Evolutionary conservation across 148 eudicot genomes (phyloP).

Genomic region (Silene conica): DNA sequence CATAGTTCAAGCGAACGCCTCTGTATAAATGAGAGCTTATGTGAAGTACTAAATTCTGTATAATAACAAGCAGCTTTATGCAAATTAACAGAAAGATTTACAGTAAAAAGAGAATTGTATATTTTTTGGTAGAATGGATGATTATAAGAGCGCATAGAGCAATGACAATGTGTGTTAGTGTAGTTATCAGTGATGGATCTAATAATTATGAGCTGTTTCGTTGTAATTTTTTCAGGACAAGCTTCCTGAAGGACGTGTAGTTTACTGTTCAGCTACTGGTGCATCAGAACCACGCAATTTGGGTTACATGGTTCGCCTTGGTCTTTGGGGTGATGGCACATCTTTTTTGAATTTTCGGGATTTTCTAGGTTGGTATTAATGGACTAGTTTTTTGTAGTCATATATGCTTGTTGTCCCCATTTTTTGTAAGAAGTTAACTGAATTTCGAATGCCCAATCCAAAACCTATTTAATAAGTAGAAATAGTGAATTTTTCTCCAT

Average conservation of each 20-base stretch:
- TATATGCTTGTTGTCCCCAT: background rate
- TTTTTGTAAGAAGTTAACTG: background rate
- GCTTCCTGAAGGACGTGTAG: constrained; percentile 96
- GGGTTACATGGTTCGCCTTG: constrained; percentile 99
- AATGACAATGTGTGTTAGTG: background rate
- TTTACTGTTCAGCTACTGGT: constrained; percentile 98
- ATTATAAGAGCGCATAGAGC: background rate
- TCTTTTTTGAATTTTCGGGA: constrained; percentile 70
- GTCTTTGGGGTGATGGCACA: constrained; percentile 97
- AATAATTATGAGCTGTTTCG: constrained; percentile 25
- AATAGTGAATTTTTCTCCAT: background rate
- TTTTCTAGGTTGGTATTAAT: constrained; percentile 60
- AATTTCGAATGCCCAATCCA: background rate
- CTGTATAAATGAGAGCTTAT: background rate
- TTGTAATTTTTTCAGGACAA: constrained; percentile 49
- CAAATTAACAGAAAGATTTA: background rate
- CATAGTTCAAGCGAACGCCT: no score
- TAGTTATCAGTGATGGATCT: background rate
- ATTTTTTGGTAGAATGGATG: background rate
- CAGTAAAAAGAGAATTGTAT: background rate
- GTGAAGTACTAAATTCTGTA: background rate
- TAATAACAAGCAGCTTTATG: background rate
- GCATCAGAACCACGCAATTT: constrained; percentile 97
- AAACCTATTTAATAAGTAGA: background rate
- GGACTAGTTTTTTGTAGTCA: background rate